A percentile compares a stretch with the other conserved stretches of the same genome.
Evolutionary conservation across 2,329 filamentous ascomycete species (phyloP).

Genomic region (Diaporthe ilicicola): DNA sequence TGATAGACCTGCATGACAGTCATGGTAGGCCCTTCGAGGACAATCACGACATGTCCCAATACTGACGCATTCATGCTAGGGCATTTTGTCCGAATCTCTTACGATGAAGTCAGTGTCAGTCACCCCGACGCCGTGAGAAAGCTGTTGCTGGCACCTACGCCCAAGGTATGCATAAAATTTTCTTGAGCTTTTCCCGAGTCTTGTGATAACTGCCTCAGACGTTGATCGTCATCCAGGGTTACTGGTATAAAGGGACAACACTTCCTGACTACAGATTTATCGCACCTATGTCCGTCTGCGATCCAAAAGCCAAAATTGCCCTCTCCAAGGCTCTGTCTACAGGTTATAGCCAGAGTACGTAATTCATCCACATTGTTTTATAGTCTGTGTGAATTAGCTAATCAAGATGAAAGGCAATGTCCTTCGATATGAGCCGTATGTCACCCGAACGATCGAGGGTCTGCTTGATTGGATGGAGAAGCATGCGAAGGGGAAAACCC

Average conservation of each 20-base stretch:
- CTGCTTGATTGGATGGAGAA: conserved; percentile 36
- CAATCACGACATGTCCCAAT: neutral
- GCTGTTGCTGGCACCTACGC: conserved; percentile 7
- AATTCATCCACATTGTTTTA: conserved; percentile 35
- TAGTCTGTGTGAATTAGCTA: neutral
- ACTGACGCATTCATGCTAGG: neutral
- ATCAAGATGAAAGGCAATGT: conserved; percentile 24
- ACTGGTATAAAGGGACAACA: conserved; percentile 8
- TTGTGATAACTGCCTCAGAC: neutral
- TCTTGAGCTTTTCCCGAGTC: neutral
- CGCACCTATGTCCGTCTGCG: conserved; percentile 49
- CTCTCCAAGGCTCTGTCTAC: conserved; percentile 44
- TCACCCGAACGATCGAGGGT: conserved; percentile 32
- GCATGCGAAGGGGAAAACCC: conserved; percentile 23
- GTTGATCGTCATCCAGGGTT: neutral
- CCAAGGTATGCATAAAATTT: neutral
- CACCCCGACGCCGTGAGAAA: conserved; percentile 12
- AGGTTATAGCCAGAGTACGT: conserved; percentile 41
- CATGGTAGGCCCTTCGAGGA: neutral
- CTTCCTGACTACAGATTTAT: conserved; percentile 44
- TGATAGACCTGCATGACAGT: neutral
- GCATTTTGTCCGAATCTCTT: conserved; percentile 7
- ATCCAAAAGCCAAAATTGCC: conserved; percentile 46
- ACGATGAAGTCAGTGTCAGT: conserved; percentile 19
- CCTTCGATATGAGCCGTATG: conserved; percentile 35